Conservation (phyloP, 208 protist genomes). For the Zelonia costaricensis region DNA sequence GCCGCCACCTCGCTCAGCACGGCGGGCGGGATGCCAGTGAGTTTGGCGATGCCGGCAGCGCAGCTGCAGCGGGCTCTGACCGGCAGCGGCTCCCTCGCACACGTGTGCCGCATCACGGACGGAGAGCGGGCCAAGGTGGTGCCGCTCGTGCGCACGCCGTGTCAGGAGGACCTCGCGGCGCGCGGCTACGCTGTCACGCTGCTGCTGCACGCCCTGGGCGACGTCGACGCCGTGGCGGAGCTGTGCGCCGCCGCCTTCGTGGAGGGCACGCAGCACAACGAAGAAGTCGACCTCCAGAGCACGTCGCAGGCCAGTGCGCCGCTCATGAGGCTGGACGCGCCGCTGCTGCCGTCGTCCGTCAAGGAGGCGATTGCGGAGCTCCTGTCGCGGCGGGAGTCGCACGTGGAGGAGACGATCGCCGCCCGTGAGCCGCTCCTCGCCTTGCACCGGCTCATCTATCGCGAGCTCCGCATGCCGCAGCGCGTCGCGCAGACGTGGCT, state of each 20-base stretch:
- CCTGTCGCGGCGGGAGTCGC: conserved; percentile 36
- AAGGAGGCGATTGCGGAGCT: conserved; percentile 25
- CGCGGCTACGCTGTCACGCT: conserved; percentile 70
- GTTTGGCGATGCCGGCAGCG: conserved; percentile 19
- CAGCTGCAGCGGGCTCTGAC: conserved; percentile 18
- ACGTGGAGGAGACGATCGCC: conserved; percentile 66
- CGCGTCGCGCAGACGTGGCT: conserved; percentile 80
- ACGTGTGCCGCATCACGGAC: conserved; percentile 18
- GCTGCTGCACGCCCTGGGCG: conserved; percentile 76
- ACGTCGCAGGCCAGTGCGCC: conserved; percentile 2
- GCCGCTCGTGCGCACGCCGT: conserved; percentile 51
- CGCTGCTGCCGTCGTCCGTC: conserved; percentile 16
- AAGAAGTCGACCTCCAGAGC: neutral
- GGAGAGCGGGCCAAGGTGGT: conserved; percentile 54
- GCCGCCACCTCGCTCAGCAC: neutral
- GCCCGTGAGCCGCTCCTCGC: conserved; percentile 82
- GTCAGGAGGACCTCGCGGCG: conserved; percentile 60
- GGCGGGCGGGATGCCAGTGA: neutral
- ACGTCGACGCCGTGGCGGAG: conserved; percentile 71
- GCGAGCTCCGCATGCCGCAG: conserved; percentile 49
- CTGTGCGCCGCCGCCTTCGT: conserved; percentile 22
- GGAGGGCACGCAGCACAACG: neutral
- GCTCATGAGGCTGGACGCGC: conserved; percentile 15
- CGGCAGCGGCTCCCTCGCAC: conserved; percentile 1
- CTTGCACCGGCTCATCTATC: conserved; percentile 80